These are phyloP conservation scores for Cystofilobasidium capitatum DNA, from an alignment of 768 basidiomycete genomes.

Conservation along the genomic window DNA sequence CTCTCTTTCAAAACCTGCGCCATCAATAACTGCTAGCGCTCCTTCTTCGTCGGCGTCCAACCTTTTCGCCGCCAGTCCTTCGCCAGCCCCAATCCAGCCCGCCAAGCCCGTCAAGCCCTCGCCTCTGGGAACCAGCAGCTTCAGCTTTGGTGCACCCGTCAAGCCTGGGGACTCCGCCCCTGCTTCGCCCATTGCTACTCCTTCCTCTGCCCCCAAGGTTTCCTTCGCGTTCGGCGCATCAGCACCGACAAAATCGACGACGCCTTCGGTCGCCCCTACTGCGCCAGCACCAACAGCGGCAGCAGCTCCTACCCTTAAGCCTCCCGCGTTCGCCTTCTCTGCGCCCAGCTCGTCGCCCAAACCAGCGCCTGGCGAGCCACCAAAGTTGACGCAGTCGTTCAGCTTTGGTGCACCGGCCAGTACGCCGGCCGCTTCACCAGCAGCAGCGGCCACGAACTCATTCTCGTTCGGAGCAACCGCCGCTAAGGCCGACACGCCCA, in stretches of 20 bases:
- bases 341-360: too few relatives aligned
- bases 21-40: neutral
- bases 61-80: neutral
- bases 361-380: neutral
- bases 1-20: constrained; percentile 5
- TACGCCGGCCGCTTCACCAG: neutral
- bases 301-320: neutral
- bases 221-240: constrained; percentile 7
- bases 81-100: neutral
- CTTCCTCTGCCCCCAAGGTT: neutral
- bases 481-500: neutral
- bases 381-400: neutral
- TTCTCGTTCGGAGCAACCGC: neutral
- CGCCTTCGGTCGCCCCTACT: too few relatives aligned
- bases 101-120: neutral
- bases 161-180: neutral
- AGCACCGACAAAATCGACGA: neutral
- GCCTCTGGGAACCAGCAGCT: neutral
- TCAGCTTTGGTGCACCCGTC: constrained; percentile 12
- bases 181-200: neutral
- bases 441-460: neutral
- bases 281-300: too few relatives aligned
- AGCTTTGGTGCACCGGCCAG: neutral
- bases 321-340: neutral
- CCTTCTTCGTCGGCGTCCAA: constrained; percentile 1